Evolutionary conservation across 2,329 filamentous ascomycete genomes (phyloP).

Genomic region (Akanthomyces uredinophilus): DNA sequence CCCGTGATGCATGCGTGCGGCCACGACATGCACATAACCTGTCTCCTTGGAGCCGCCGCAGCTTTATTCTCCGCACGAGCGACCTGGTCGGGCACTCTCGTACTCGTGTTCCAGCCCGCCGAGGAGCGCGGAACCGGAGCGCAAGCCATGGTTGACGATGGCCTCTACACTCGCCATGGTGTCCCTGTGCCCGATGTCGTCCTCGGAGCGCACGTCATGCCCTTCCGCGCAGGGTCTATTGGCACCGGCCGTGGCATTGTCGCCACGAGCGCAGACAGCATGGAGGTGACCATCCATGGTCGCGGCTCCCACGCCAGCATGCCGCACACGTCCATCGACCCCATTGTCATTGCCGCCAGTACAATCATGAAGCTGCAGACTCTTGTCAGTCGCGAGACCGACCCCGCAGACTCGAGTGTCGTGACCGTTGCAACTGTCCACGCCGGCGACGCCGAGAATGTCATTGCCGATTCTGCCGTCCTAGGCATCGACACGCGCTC

Average conservation of each 20-base stretch:
- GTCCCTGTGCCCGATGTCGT: conserved; percentile 30
- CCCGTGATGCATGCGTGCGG: conserved; percentile 66
- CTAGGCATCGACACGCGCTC: conserved; percentile 38
- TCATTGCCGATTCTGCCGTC: conserved; percentile 38
- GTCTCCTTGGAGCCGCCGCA: conserved; percentile 50
- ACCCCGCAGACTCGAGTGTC: conserved; percentile 35
- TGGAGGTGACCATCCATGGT: conserved; percentile 30
- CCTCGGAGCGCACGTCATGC: conserved; percentile 33
- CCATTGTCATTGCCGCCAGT: conserved; percentile 37
- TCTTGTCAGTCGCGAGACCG: conserved; percentile 27
- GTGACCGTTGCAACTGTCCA: conserved; percentile 40
- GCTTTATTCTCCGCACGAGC: conserved; percentile 39
- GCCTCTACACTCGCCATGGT: conserved; percentile 25
- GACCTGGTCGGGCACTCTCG: conserved; percentile 56
- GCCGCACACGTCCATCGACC: conserved; percentile 42
- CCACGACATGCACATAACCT: conserved; percentile 60
- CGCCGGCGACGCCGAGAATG: conserved; percentile 37
- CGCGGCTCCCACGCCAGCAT: conserved; percentile 36
- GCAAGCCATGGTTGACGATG: conserved; percentile 33
- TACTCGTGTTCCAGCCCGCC: conserved; percentile 62
- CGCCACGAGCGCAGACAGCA: conserved; percentile 23
- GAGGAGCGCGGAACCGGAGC: conserved; percentile 62
- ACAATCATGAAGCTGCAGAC: conserved; percentile 33
- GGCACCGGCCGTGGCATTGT: conserved; percentile 23
- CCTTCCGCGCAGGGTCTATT: conserved; percentile 28